Base-by-base conservation (phyloP, 2,329 filamentous ascomycete genomes). In the Cladobotryum mycophilum region DNA sequence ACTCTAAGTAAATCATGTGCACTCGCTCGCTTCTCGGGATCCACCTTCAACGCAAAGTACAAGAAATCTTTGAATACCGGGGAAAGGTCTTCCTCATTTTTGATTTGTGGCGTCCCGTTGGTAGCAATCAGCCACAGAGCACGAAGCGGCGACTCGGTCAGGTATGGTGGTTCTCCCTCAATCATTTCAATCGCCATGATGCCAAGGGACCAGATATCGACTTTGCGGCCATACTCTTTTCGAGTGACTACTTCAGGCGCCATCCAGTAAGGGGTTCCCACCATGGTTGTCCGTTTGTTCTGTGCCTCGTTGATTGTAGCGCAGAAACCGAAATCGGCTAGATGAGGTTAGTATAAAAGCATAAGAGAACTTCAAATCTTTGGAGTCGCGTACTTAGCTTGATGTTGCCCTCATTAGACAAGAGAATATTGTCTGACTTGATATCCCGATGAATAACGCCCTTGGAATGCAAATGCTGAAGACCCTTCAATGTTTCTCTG, bases 141-240 rank as follows among this genome's bases (percentile, higher is more conserved):
- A 54, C 92, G 84, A 20, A 99, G 78, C 5, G 93, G 93, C 36
- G 89, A 95, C 68, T 99, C 93, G 37, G 91, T 97, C 53, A 99
- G 77, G 66, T 97, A 99, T 20, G 93, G 93, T 12, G 93, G 93
- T 68, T 97, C 93, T 66, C 92, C 93, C 72, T 97, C 93, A 58
- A 99, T 96, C 93, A 99, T 99, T 70, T 99, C 93, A 63, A 99
- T 97, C 7, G 93, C 90, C 93, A 99, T 97, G 72, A 99, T 99
- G 53, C 93, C 93, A 41, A 99, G 75, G 53, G 89, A 95, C 93
- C 93, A 99, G 60, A 99, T 96, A 65, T 99, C 93, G 49, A 99
- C 92, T 70, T 97, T 99, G 56, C 92, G 86, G 58, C 93, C 93
- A 70, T 99, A 99, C 71, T 97, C 93, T 69, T 97, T 97, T 40